Percentiles rank a stretch among this genome's conserved stretches.
These are phyloP conservation scores for Volvox carteri DNA, from an alignment of 163 green algal genomes.

Conservation along the genomic window DNA sequence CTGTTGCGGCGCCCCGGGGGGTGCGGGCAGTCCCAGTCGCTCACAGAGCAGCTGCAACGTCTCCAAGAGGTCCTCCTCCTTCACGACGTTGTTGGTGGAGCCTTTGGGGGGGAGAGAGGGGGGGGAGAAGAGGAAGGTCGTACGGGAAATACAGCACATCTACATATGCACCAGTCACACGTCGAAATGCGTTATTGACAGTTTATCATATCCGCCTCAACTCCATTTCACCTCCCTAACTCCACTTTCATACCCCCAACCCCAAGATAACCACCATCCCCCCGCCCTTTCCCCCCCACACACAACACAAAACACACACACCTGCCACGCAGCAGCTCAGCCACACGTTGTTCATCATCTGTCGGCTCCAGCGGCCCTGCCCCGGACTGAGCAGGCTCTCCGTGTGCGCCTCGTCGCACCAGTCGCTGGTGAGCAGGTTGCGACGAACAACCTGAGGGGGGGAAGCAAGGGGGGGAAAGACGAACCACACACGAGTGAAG, in stretches of 20 bases:
- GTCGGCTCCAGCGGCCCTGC: constrained; percentile 68
- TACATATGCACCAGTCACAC: no score
- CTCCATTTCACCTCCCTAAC: not conserved
- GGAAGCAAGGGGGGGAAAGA: not conserved
- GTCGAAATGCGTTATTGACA: no score
- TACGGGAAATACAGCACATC: not conserved
- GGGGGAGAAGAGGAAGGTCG: not conserved
- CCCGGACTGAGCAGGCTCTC: constrained; percentile 73
- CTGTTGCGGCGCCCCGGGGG: not conserved
- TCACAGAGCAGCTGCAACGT: constrained; percentile 83
- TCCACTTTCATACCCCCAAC: not conserved
- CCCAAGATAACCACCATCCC: no score
- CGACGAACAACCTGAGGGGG: constrained; percentile 73
- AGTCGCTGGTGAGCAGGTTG: constrained; percentile 95
- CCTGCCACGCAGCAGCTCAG: constrained; percentile 90
- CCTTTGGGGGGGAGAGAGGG: constrained; percentile 17
- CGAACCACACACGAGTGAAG: not conserved
- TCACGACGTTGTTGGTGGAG: constrained; percentile 62
- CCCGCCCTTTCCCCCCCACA: not conserved
- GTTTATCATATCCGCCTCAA: no score
- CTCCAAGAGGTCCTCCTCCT: constrained; percentile 85
- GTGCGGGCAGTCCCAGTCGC: constrained; percentile 13
- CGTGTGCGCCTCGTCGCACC: constrained; percentile 89
- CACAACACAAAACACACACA: no score
- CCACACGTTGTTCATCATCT: constrained; percentile 91